Evolutionary conservation across 441 rosid genomes (phyloP), one percentile per base, ranked within the genome.

Genomic region (Sinapis alba): DNA sequence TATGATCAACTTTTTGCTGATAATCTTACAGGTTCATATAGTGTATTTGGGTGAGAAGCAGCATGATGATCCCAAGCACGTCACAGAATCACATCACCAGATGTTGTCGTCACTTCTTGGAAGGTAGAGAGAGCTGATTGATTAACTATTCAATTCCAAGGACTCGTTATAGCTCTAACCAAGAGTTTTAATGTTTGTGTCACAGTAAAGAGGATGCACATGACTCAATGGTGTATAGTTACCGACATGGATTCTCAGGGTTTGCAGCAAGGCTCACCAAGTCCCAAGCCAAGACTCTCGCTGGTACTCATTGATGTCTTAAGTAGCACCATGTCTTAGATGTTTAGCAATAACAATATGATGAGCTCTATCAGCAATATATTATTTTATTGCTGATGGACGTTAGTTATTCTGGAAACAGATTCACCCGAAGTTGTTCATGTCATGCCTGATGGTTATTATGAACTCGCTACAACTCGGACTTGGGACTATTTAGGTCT

Each of bases 31-130:
- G 79, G 71, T 76, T 54, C 65, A 69, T 18, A 62, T 76, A 69
- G 79, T 63, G 12, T 76, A 76, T 69, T 3, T 76, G 41, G 66
- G 79, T 21, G 79, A 69, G 65, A 69, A 69, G 13, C 70, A 76
- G 6, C 70, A 76, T 10, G 74, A 76, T 76, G 62, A 58, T 26
- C 62, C 62, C 2, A 28, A 58, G 19, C 5, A 13, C 2, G 62
- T 58, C 62, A 58, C 62, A 3, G 62, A 58, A 58, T 58, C 34
- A 0, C 62, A 58, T 26, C 62, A 58, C 62, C 62, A 58, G 34
- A 58, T 58, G 62, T 26, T 58, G 62, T 58, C 62, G 34, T 26
- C 62, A 13, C 62, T 58, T 13, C 62, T 58, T 26, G 62, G 62
- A 58, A 58, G 62, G 62, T 57, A 24, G 0, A 13, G 0, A 13